Evolutionary conservation across 352 stramenopile species (phyloP).

Genomic region (Ophiocytium majus): DNA sequence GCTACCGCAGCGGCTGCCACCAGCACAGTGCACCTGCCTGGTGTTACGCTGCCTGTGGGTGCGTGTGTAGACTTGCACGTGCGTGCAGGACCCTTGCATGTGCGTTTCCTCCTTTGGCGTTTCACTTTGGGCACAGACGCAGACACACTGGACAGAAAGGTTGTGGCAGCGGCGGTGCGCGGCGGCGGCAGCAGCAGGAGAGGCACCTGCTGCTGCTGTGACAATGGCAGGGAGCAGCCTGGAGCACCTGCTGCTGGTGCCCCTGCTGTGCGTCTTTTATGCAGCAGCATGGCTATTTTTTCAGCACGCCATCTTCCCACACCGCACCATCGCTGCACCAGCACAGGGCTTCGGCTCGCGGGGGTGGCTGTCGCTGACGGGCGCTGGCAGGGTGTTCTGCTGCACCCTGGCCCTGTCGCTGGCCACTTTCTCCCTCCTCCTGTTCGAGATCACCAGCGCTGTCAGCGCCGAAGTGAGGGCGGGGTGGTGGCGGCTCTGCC

Average conservation of each 20-base stretch:
- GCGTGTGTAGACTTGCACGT: no score
- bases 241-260: background rate
- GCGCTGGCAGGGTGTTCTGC: conserved; percentile 3
- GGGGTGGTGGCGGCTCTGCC: conserved; percentile 27
- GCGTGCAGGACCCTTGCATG: no score
- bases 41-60: no score
- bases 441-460: conserved; percentile 39
- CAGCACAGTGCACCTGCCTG: no score
- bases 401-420: conserved; percentile 13
- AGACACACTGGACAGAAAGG: no score
- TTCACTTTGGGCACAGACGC: no score
- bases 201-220: no score
- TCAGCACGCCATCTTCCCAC: background rate
- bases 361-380: background rate
- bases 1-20: background rate
- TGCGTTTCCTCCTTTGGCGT: no score
- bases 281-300: background rate
- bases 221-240: no score
- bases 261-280: background rate
- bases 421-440: conserved; percentile 24
- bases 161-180: no score
- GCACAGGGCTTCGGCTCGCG: background rate
- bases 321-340: background rate
- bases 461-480: conserved; percentile 23
- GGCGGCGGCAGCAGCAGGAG: no score